Base-by-base conservation (phyloP, 148 eudicot species). In the Drosera capensis region DNA sequence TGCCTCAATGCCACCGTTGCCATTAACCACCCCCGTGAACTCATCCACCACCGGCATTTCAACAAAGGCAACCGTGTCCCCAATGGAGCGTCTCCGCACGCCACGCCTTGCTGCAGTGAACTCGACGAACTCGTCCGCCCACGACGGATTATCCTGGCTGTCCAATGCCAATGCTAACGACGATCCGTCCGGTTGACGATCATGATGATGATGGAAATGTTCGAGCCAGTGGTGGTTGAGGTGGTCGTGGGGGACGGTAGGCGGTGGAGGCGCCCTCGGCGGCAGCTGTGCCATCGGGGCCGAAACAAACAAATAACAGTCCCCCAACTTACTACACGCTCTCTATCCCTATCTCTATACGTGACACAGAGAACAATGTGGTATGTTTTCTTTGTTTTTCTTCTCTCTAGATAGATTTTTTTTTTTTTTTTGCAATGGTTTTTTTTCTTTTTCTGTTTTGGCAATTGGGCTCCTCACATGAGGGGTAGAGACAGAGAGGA, bases 51-150 rank as follows among this genome's bases (percentile, higher is more conserved):
- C 5, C 50, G n/a, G 2, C 9, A 2, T 11, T 4, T 34, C 60
- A 54, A 74, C 86, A 1, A 71, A 78, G 5, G 96, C 88, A 30
- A 74, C 65, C 8, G 94, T 79, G 62, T 79, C 94, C 55, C 94
- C 71, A 0, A 66, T 46, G 2, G 94, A 64, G 41, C 80, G 43
- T 18, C 90, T 58, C 65, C 77, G 94, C 49, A 73, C 58, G 18
- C 78, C 78, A 0, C 94, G 78, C 29, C 69, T 75, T 14, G 68
- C 56, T 0, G 83, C 60, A 4, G 94, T 72, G 60, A 82, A 82
- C 54, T 80, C 82, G 20, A 74, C 68, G 59, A 87, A 87, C 23
- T 87, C 94, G 40, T 74, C 96, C 1, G 70, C 67, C 96, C 93
- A 79, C 5, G 75, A 66, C 5, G 71, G 63, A 15, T 2, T 9